Percentiles rank a stretch among this genome's conserved stretches.
phyloP scores from a whole-genome alignment of 352 stramenopile genomes.

The Phytopythium chamaehyphon region DNA sequence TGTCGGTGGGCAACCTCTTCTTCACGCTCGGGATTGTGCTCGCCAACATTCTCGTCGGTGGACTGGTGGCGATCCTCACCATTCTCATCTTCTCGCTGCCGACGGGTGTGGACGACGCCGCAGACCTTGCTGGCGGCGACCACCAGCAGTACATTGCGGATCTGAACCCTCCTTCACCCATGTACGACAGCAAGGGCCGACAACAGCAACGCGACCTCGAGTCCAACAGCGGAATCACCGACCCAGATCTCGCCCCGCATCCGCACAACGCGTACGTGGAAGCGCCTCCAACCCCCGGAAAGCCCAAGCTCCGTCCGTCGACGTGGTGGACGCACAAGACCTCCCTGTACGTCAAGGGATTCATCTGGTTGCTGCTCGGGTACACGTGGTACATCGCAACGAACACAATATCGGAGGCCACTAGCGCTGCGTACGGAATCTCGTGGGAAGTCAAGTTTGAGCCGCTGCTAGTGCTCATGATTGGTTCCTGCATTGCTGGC shows the following conservation, averaged over 20 bases:
- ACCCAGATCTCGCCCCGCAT: slow-evolving; percentile 33
- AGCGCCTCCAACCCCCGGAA: background rate
- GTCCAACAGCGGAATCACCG: background rate
- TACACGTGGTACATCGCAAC: slow-evolving; percentile 62
- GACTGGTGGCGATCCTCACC: slow-evolving; percentile 35
- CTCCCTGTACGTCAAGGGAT: slow-evolving; percentile 57
- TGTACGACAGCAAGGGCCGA: slow-evolving; percentile 9
- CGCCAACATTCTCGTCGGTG: slow-evolving; percentile 50
- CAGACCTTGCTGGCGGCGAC: background rate
- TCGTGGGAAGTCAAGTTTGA: slow-evolving; percentile 73
- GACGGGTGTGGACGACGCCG: slow-evolving; percentile 23
- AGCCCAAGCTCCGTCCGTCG: slow-evolving; percentile 5
- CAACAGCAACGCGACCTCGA: slow-evolving; percentile 22
- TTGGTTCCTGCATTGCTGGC: slow-evolving; percentile 54
- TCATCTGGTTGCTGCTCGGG: slow-evolving; percentile 57
- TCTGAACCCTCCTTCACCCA: slow-evolving; percentile 11
- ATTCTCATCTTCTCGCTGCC: slow-evolving; percentile 64
- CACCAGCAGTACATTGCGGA: slow-evolving; percentile 22
- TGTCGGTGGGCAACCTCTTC: slow-evolving; percentile 46
- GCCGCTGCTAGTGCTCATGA: slow-evolving; percentile 63
- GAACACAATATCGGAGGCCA: slow-evolving; percentile 36
- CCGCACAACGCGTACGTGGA: slow-evolving; percentile 60
- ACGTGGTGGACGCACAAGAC: slow-evolving; percentile 19
- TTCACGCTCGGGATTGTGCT: slow-evolving; percentile 53
- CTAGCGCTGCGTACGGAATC: slow-evolving; percentile 37